These are phyloP conservation scores for Tremella yokohamensis DNA, from an alignment of 768 basidiomycete genomes.

Conservation along the genomic window DNA sequence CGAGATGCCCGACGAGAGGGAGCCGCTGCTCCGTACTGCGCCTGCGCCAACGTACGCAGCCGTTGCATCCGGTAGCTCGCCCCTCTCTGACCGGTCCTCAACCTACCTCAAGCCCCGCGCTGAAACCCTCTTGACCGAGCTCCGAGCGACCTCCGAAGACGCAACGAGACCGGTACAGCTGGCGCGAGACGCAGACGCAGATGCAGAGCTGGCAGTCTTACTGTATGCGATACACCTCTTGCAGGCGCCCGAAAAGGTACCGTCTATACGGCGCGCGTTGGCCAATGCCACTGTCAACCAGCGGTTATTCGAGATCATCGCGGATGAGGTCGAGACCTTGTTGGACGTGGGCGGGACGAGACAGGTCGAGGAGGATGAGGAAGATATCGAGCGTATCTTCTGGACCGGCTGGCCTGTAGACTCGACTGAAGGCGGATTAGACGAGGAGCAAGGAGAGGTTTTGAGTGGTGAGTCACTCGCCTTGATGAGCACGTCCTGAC, in stretches of 20 bases:
- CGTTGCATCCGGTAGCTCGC: no score
- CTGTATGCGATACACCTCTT: conserved; percentile 21
- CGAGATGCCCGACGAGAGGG: no score
- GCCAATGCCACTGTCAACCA: neutral
- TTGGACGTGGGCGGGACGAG: conserved; percentile 13
- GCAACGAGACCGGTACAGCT: no score
- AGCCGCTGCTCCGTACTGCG: no score
- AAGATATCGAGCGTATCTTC: conserved; percentile 10
- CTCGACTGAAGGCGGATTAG: neutral
- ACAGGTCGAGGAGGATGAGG: conserved; percentile 5
- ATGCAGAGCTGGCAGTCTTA: conserved; percentile 12
- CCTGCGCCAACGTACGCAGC: no score
- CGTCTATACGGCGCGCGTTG: conserved; percentile 5
- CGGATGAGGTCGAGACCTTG: conserved; percentile 16
- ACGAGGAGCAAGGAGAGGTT: neutral
- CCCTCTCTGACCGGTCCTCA: no score
- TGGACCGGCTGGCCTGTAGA: conserved; percentile 15
- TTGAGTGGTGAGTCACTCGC: neutral
- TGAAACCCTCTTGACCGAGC: no score
- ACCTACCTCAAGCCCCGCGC: no score
- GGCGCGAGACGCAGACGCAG: no score
- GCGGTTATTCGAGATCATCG: neutral
- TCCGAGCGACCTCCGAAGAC: no score
- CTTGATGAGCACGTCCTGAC: no score
- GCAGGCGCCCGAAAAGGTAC: neutral